Conservation (phyloP, 352 stramenopile genomes). For the Globisporangium sylvaticum region DNA sequence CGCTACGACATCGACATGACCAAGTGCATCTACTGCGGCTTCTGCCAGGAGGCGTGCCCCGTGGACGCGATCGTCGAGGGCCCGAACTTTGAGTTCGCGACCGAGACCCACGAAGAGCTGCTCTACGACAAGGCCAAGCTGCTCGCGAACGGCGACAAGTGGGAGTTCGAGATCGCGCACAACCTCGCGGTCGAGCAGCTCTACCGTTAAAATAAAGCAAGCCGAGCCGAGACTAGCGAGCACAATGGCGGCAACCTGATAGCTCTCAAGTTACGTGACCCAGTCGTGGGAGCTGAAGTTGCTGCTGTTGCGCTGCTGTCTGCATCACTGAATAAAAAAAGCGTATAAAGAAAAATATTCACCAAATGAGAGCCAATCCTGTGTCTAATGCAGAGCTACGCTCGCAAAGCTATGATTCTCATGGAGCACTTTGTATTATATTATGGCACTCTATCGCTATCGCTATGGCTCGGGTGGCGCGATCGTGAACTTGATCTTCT, state of each 20-base stretch:
- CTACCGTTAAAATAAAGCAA: constrained; percentile 90
- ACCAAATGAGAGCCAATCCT: constrained; percentile 3
- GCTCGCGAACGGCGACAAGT: constrained; percentile 99
- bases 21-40: constrained; percentile 99
- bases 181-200: constrained; percentile 98
- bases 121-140: constrained; percentile 99
- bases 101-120: constrained; percentile 99
- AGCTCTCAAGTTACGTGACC: background rate
- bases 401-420: background rate
- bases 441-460: background rate
- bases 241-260: background rate
- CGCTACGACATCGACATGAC: constrained; percentile 99
- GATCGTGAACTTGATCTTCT: constrained; percentile 83
- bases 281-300: background rate
- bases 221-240: constrained; percentile 1
- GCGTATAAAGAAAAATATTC: constrained; percentile 5
- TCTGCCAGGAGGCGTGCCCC: constrained; percentile 95
- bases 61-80: constrained; percentile 99
- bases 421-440: background rate
- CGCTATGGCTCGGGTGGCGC: constrained; percentile 46
- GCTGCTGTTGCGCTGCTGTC: background rate
- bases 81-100: constrained; percentile 99
- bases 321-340: background rate
- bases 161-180: constrained; percentile 99
- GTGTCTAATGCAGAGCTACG: background rate